These are phyloP conservation scores for Tilletia walkeri DNA, from an alignment of 1,284 basidiomycete species.

Conservation along the genomic window DNA sequence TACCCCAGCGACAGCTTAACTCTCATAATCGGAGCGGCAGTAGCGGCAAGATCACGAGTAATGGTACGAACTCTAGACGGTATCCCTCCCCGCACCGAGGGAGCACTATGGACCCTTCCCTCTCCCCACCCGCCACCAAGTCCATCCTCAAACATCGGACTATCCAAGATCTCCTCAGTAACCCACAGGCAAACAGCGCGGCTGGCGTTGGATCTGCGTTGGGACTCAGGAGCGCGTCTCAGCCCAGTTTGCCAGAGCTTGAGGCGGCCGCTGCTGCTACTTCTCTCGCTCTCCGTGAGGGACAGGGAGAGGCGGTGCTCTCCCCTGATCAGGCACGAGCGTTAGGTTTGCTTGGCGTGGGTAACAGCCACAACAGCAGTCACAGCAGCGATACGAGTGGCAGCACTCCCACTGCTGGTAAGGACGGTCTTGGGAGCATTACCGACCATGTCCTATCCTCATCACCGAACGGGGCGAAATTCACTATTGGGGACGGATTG, in stretches of 20 bases:
- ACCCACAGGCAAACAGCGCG: conserved; percentile 1
- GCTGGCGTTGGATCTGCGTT: conserved; percentile 20
- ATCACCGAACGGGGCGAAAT: too few species aligned
- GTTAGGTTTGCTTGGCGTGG: neutral
- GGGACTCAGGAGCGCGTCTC: conserved; percentile 62
- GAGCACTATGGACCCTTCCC: neutral
- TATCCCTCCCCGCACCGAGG: neutral
- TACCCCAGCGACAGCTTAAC: neutral
- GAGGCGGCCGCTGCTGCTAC: conserved; percentile 40
- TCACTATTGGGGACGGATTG: too few species aligned
- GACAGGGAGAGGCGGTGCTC: neutral
- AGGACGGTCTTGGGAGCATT: too few species aligned
- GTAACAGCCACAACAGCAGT: too few species aligned
- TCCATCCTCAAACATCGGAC: conserved; percentile 95
- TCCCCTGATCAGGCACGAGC: neutral
- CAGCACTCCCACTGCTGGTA: too few species aligned
- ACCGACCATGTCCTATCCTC: too few species aligned
- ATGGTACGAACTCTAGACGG: neutral
- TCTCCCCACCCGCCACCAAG: conserved; percentile 60
- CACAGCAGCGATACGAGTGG: too few species aligned
- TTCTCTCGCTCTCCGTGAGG: neutral
- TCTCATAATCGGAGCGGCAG: neutral
- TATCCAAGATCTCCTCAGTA: conserved; percentile 77
- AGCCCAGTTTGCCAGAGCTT: conserved; percentile 30
- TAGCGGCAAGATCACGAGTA: neutral